A percentile compares a stretch with the other conserved stretches of the same genome.
Conservation (phyloP, 352 stramenopile genomes). For the Globisporangium irregulare region DNA sequence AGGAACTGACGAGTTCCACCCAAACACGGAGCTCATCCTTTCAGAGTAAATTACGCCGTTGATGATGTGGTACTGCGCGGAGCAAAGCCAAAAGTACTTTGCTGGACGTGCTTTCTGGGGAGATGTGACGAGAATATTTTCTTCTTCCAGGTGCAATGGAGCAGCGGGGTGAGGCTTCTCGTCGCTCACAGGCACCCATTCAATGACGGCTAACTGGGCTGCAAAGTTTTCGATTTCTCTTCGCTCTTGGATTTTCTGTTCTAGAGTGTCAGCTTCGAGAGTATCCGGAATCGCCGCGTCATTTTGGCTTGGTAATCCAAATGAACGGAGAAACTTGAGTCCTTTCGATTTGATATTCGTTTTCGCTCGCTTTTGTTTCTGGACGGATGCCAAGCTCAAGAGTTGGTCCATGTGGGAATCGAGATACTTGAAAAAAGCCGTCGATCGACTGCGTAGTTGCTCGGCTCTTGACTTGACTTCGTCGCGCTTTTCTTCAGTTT, state of each 20-base stretch:
- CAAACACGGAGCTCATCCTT: constrained; percentile 35
- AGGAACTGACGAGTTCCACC: constrained; percentile 39
- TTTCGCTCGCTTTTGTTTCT: constrained; percentile 27
- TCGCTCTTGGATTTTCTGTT: constrained; percentile 32
- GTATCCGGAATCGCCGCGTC: constrained; percentile 16
- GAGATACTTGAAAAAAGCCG: constrained; percentile 67
- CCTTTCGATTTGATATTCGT: constrained; percentile 50
- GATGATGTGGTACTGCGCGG: constrained; percentile 62
- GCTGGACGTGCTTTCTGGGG: constrained; percentile 35
- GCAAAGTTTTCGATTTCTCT: constrained; percentile 65
- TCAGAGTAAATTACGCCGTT: constrained; percentile 40
- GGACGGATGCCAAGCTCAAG: constrained; percentile 23
- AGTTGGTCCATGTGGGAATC: constrained; percentile 58
- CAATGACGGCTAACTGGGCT: constrained; percentile 48
- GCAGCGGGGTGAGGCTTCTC: constrained; percentile 30
- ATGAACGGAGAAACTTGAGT: constrained; percentile 49
- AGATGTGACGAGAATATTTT: constrained; percentile 42
- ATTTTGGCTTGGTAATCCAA: constrained; percentile 23
- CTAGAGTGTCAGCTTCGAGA: constrained; percentile 23
- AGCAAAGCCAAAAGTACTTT: constrained; percentile 58
- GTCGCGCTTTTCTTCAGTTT: constrained; percentile 16
- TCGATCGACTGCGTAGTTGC: constrained; percentile 33
- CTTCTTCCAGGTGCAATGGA: constrained; percentile 38
- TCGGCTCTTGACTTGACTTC: constrained; percentile 15
- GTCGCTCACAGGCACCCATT: constrained; percentile 55